Percentiles rank a stretch among this genome's conserved stretches.
These are phyloP conservation scores for Kickxella alabastrina DNA, from an alignment of 192 early-diverging fungal genomes.

Conservation along the genomic window DNA sequence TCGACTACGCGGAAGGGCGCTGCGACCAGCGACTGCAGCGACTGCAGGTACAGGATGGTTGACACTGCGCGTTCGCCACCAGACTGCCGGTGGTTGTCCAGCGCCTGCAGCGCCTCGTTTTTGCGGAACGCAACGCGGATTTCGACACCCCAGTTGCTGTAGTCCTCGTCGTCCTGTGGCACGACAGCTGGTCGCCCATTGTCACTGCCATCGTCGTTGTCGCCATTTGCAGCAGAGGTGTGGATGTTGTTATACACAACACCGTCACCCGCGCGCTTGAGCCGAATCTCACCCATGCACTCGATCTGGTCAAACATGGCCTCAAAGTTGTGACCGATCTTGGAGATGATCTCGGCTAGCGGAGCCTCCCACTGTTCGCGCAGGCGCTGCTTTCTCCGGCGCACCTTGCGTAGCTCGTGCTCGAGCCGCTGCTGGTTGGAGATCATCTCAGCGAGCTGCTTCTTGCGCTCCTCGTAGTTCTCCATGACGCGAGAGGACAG, in stretches of 20 bases:
- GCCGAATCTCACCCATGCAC: conserved; percentile 43
- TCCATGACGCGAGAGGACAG: conserved; percentile 55
- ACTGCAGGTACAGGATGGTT: conserved; percentile 93
- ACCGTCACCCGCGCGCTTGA: conserved; percentile 29
- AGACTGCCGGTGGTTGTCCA: conserved; percentile 89
- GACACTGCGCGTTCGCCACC: conserved; percentile 96
- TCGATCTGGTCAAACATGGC: conserved; percentile 65
- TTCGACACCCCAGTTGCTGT: conserved; percentile 89
- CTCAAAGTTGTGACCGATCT: conserved; percentile 68
- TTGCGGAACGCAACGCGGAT: conserved; percentile 93
- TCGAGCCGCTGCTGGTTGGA: conserved; percentile 42
- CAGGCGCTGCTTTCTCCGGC: conserved; percentile 29
- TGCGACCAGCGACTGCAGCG: conserved; percentile 79
- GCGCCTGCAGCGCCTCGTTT: conserved; percentile 72
- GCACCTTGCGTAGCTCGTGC: conserved; percentile 30
- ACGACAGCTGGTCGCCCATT: too few relatives aligned
- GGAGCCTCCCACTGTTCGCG: conserved; percentile 64
- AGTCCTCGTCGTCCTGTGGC: conserved; percentile 81
- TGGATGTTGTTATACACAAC: too few relatives aligned
- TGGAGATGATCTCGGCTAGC: conserved; percentile 55
- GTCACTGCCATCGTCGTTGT: too few relatives aligned
- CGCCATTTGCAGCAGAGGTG: conserved; percentile 56
- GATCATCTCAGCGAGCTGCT: conserved; percentile 53
- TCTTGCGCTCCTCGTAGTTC: conserved; percentile 63
- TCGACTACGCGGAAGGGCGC: conserved; percentile 98